These are phyloP conservation scores for Epichloe glyceriae DNA, from an alignment of 2,329 filamentous ascomycete genomes.

Conservation along the genomic window DNA sequence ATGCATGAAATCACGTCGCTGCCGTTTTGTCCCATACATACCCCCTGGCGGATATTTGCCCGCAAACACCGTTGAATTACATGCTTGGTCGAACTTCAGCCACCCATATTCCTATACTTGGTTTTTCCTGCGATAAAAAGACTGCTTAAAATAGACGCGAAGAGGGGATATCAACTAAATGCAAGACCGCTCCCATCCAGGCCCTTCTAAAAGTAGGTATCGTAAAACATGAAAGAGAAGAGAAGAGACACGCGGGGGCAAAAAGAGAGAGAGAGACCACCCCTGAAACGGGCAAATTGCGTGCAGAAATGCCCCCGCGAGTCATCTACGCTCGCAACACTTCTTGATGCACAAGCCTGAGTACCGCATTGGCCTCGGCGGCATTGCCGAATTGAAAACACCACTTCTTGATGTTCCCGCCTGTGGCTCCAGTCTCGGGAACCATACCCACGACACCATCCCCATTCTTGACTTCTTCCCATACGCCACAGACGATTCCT, in stretches of 20 bases:
- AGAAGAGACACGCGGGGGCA: neutral
- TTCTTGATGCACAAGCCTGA: conserved; percentile 43
- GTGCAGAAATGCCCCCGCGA: neutral
- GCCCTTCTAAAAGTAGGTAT: neutral
- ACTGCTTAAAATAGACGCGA: too few relatives aligned
- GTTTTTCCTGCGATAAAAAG: too few relatives aligned
- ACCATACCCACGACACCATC: conserved; percentile 41
- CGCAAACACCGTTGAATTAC: neutral
- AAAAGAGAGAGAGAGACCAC: neutral
- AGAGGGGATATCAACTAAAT: conserved; percentile 1
- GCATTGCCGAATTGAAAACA: conserved; percentile 47
- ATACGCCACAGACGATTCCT: conserved; percentile 80
- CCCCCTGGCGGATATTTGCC: neutral
- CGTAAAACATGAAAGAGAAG: neutral
- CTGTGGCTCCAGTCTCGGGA: conserved; percentile 36
- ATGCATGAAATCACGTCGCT: neutral
- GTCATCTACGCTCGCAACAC: conserved; percentile 27
- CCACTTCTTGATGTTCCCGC: conserved; percentile 48
- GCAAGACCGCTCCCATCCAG: neutral
- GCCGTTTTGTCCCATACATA: neutral
- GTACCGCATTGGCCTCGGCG: conserved; percentile 41
- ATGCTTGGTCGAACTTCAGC: neutral
- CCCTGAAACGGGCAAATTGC: neutral
- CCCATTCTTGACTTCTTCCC: conserved; percentile 60
- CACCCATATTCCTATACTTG: neutral